Percentiles rank a stretch among this genome's conserved stretches.
These are phyloP conservation scores for Fusarium sp. DNA, from an alignment of 2,329 filamentous ascomycete species.

Conservation along the genomic window DNA sequence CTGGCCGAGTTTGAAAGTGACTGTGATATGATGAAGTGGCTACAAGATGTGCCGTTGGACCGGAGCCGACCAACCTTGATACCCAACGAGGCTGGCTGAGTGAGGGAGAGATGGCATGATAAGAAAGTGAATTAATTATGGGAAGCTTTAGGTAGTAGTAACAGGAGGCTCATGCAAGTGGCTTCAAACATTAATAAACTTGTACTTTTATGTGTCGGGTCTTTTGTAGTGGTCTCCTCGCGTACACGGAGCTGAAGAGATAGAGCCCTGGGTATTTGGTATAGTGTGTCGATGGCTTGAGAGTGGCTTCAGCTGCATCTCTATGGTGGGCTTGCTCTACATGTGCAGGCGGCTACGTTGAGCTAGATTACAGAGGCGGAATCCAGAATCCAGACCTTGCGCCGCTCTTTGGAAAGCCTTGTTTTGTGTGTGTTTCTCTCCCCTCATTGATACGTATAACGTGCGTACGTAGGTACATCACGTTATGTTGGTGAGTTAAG, in stretches of 20 bases:
- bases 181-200: neutral
- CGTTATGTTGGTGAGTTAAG: no score
- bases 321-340: neutral
- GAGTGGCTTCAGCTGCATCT: slow-evolving; percentile 33
- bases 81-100: slow-evolving; percentile 30
- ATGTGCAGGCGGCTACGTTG: slow-evolving; percentile 21
- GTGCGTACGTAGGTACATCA: no score
- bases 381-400: slow-evolving; percentile 25
- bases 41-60: slow-evolving; percentile 10
- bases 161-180: no score
- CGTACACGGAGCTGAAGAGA: slow-evolving; percentile 28
- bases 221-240: slow-evolving; percentile 1
- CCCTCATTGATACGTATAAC: no score
- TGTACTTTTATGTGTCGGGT: neutral
- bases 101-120: slow-evolving; percentile 20
- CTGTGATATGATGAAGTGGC: slow-evolving; percentile 26
- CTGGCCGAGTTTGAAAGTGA: slow-evolving; percentile 10
- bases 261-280: slow-evolving; percentile 7
- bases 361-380: slow-evolving; percentile 29
- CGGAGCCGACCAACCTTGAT: neutral
- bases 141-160: no score
- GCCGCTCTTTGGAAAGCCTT: neutral
- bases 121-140: neutral
- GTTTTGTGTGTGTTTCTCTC: no score
- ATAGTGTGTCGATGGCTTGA: slow-evolving; percentile 26